These are phyloP conservation scores for Talaromyces amestolkiae DNA, from an alignment of 2,329 filamentous ascomycete genomes.

Conservation along the genomic window DNA sequence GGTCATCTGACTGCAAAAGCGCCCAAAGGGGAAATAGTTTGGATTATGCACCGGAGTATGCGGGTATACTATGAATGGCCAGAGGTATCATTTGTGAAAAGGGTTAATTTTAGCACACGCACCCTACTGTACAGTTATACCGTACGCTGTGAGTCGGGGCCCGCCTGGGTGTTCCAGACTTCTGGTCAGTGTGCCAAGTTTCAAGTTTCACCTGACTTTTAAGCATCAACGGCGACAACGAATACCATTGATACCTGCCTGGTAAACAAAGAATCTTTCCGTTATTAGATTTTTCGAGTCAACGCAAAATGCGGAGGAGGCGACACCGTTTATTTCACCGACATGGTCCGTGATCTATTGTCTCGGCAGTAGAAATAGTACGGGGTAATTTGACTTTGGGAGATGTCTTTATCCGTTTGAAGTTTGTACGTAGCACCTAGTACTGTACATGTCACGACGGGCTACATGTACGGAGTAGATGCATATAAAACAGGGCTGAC, in stretches of 20 bases:
- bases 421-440: not conserved
- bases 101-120: not conserved
- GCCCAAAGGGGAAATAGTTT: not conserved
- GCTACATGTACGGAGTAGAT: not conserved
- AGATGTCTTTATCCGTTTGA: not conserved
- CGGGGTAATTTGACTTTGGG: not conserved
- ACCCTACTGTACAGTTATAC: not conserved
- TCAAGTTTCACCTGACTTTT: no score
- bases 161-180: slow-evolving; percentile 6
- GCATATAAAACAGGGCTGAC: not conserved
- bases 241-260: not conserved
- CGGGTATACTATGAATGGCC: not conserved
- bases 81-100: not conserved
- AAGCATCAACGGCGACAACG: not conserved
- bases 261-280: not conserved
- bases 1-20: not conserved
- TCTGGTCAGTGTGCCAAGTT: not conserved
- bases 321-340: not conserved
- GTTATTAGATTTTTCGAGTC: not conserved
- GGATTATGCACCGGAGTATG: not conserved
- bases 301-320: not conserved
- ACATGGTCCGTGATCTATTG: not conserved
- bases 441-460: no score
- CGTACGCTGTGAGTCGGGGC: not conserved
- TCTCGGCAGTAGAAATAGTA: slow-evolving; percentile 3